A percentile compares a stretch with the other conserved stretches of the same genome.
Conservation (phyloP, 202 grass and related monocot genomes). For the Eragrostis tef region DNA sequence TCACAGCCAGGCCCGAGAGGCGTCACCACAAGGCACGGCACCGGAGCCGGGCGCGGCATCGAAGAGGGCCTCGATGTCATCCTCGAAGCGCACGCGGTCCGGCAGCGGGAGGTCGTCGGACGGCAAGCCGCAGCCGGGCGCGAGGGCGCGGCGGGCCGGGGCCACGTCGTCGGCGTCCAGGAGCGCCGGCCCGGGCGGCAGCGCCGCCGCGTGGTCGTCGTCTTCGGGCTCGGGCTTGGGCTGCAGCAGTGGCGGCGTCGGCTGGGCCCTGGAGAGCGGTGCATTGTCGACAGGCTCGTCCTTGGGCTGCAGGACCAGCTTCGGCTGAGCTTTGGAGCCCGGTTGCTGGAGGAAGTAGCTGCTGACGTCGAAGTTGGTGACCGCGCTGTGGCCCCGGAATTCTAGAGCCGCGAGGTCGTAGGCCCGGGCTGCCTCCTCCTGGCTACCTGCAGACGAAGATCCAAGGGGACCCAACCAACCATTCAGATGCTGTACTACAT, state of each 20-base stretch:
- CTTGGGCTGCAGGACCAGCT: slow-evolving; percentile 7
- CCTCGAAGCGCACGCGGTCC: slow-evolving; percentile 53
- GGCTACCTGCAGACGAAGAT: slow-evolving; percentile 51
- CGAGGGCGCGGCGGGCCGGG: slow-evolving; percentile 41
- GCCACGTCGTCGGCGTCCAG: slow-evolving; percentile 50
- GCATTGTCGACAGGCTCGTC: slow-evolving; percentile 19
- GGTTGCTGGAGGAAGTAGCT: slow-evolving; percentile 42
- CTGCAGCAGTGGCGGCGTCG: background rate
- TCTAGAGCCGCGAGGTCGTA: slow-evolving; percentile 74
- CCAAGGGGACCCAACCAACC: background rate
- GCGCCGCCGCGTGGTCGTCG: background rate
- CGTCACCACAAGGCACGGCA: background rate
- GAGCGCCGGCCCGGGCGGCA: slow-evolving; percentile 33
- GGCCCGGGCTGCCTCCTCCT: slow-evolving; percentile 76
- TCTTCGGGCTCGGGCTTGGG: slow-evolving; percentile 41
- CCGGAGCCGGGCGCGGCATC: slow-evolving; percentile 37
- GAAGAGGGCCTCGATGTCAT: slow-evolving; percentile 62
- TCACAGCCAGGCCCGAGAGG: slow-evolving; percentile 6
- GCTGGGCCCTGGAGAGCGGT: background rate
- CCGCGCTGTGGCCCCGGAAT: slow-evolving; percentile 54
- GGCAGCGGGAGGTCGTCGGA: slow-evolving; percentile 52
- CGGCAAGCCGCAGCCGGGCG: slow-evolving; percentile 20
- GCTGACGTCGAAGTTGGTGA: slow-evolving; percentile 81
- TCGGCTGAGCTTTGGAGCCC: background rate
- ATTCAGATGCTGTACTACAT: background rate